Evolutionary conservation across 306 rosid genomes (phyloP).

Genomic region (Morella rubra): DNA sequence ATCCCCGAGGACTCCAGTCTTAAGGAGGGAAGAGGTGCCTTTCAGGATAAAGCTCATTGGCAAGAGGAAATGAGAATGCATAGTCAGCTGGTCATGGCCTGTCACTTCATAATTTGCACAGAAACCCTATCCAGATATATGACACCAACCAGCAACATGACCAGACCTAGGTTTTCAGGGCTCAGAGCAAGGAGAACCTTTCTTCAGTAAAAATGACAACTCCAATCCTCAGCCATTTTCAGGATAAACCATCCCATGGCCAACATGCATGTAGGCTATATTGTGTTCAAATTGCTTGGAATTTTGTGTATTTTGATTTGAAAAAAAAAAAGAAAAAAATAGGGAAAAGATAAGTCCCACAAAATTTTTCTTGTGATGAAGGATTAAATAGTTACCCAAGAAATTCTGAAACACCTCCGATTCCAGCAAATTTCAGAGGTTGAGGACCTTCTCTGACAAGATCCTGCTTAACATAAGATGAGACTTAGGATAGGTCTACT

Average conservation of each 20-base stretch:
- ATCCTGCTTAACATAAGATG: slow-evolving; percentile 61
- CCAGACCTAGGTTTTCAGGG: background rate
- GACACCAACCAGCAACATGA: background rate
- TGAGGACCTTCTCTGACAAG: slow-evolving; percentile 78
- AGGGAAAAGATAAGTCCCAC: background rate
- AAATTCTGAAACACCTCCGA: slow-evolving; percentile 86
- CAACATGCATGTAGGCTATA: slow-evolving; percentile 1
- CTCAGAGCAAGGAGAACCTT: background rate
- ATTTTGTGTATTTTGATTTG: background rate
- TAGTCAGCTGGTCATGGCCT: background rate
- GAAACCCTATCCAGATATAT: background rate
- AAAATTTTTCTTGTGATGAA: background rate
- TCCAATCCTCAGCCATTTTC: slow-evolving; percentile 19
- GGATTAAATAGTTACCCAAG: slow-evolving; percentile 62
- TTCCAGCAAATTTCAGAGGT: slow-evolving; percentile 87
- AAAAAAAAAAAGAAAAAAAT: too few species aligned
- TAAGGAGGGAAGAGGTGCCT: background rate
- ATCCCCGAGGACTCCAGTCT: background rate
- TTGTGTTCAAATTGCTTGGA: background rate
- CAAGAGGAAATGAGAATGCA: background rate
- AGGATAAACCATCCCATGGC: slow-evolving; percentile 15
- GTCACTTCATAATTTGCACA: background rate
- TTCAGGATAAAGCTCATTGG: background rate
- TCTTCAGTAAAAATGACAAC: background rate
- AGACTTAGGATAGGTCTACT: slow-evolving; percentile 17